phyloP scores from a whole-genome alignment of 2,329 filamentous ascomycete genomes.

The Annulohypoxylon truncatum region DNA sequence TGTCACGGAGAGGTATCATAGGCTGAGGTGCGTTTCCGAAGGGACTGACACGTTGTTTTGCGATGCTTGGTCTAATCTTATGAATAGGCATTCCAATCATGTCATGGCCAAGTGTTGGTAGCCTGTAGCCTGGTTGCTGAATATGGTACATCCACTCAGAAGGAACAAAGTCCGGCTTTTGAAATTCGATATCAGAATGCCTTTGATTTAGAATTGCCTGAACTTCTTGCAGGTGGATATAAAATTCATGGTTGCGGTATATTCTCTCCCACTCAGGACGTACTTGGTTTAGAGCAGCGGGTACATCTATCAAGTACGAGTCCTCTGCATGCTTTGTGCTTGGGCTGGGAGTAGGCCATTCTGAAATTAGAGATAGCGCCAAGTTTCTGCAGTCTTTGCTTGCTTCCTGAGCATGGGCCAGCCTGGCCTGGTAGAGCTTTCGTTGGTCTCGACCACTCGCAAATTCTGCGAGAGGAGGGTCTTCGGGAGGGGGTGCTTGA shows the following conservation, averaged over 20 bases:
- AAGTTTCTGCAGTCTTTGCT: conserved; percentile 53
- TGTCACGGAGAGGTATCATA: not conserved
- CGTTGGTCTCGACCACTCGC: conserved; percentile 48
- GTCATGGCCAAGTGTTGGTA: conserved; percentile 35
- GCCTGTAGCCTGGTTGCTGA: conserved; percentile 31
- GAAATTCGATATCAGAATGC: conserved; percentile 40
- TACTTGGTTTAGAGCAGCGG: conserved; percentile 54
- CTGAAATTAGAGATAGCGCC: conserved; percentile 55
- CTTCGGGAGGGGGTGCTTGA: conserved; percentile 45
- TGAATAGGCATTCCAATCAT: conserved; percentile 35
- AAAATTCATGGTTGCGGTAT: conserved; percentile 61
- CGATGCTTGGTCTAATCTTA: not conserved
- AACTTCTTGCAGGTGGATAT: conserved; percentile 56
- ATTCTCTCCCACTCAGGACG: conserved; percentile 60
- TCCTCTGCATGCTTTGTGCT: conserved; percentile 45
- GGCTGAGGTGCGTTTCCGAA: not conserved
- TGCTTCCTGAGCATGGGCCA: conserved; percentile 47
- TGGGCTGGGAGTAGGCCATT: conserved; percentile 59
- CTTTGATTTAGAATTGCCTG: conserved; percentile 55
- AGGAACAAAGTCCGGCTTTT: conserved; percentile 27
- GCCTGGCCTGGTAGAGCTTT: conserved; percentile 49
- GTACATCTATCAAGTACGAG: conserved; percentile 52
- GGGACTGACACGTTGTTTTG: not conserved
- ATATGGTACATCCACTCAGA: conserved; percentile 36
- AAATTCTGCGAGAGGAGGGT: conserved; percentile 38